These are phyloP conservation scores for Ophiocordyceps sinensis DNA, from an alignment of 2,329 filamentous ascomycete genomes.

Conservation along the genomic window DNA sequence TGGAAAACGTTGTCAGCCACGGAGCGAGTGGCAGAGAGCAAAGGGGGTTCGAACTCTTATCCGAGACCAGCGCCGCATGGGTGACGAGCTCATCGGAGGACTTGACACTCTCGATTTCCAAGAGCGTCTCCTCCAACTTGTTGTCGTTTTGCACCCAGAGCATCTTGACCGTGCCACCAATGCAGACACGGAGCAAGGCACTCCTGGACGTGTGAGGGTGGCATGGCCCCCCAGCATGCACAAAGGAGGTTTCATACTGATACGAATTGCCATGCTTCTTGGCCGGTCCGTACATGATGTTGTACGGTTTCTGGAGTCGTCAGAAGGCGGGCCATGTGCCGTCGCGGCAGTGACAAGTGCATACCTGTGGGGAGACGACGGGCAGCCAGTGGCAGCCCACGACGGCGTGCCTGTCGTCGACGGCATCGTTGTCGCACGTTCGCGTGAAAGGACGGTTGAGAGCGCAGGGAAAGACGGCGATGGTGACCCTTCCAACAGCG, in stretches of 20 bases:
- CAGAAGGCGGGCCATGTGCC: not conserved
- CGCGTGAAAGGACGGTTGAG: slow-evolving; percentile 58
- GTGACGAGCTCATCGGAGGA: slow-evolving; percentile 64
- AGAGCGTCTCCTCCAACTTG: slow-evolving; percentile 54
- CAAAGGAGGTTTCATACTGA: slow-evolving; percentile 52
- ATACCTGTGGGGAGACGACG: slow-evolving; percentile 33
- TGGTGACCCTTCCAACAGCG: slow-evolving; percentile 58
- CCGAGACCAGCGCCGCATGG: slow-evolving; percentile 61
- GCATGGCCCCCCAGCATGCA: slow-evolving; percentile 54
- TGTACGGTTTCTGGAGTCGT: slow-evolving; percentile 23
- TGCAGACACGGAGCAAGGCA: slow-evolving; percentile 63
- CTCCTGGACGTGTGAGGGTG: slow-evolving; percentile 60
- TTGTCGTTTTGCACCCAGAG: slow-evolving; percentile 63
- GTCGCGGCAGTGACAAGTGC: not conserved
- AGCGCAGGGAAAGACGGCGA: slow-evolving; percentile 56
- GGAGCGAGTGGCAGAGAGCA: not conserved
- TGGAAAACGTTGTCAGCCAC: slow-evolving; percentile 14
- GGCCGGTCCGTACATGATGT: slow-evolving; percentile 44
- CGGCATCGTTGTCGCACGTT: slow-evolving; percentile 49
- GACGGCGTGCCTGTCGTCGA: slow-evolving; percentile 62
- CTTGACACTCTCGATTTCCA: slow-evolving; percentile 61
- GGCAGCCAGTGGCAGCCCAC: slow-evolving; percentile 80
- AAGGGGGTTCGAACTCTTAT: slow-evolving; percentile 43
- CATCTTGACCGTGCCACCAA: slow-evolving; percentile 58
- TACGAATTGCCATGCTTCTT: slow-evolving; percentile 49